phyloP scores from a whole-genome alignment of 163 green algal species.

The Scenedesmus sp. region DNA sequence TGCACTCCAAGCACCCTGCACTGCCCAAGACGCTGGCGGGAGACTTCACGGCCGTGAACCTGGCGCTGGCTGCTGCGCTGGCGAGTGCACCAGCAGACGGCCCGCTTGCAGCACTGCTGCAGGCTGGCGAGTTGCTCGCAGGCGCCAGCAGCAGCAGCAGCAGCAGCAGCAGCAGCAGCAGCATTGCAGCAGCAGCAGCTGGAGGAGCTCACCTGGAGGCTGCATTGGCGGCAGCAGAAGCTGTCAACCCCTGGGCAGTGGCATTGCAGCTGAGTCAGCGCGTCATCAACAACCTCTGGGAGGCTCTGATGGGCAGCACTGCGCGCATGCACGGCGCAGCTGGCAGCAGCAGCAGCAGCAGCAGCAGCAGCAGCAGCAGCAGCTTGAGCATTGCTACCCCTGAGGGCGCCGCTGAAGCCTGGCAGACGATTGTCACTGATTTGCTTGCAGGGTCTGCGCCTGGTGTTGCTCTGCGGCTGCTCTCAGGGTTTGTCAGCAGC shows the following conservation, averaged over 20 bases:
- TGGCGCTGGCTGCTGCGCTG: conserved; percentile 31
- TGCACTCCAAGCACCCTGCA: conserved; percentile 35
- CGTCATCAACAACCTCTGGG: conserved; percentile 17
- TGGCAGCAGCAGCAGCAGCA: conserved; percentile 24
- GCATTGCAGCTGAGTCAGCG: conserved; percentile 17
- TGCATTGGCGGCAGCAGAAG: conserved; percentile 27
- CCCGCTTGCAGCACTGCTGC: not conserved
- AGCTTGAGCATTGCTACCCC: not conserved
- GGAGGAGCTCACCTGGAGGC: conserved; percentile 12
- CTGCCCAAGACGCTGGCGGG: conserved; percentile 1
- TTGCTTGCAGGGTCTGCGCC: not conserved
- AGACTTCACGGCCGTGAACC: not conserved
- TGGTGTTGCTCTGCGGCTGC: not conserved
- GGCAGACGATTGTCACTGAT: conserved; percentile 30
- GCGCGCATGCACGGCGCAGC: not conserved
- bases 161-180: not conserved
- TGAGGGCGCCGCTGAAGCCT: conserved; percentile 10
- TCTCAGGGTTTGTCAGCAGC: conserved; percentile 5
- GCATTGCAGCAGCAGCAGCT: not conserved
- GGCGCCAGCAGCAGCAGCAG: not conserved
- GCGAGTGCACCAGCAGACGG: not conserved
- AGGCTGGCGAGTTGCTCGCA: not conserved
- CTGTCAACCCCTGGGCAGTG: conserved; percentile 20
- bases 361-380: conserved; percentile 27
- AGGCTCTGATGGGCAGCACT: conserved; percentile 30